phyloP scores from a whole-genome alignment of 2,329 filamentous ascomycete species.

The Fusarium coffeatum region DNA sequence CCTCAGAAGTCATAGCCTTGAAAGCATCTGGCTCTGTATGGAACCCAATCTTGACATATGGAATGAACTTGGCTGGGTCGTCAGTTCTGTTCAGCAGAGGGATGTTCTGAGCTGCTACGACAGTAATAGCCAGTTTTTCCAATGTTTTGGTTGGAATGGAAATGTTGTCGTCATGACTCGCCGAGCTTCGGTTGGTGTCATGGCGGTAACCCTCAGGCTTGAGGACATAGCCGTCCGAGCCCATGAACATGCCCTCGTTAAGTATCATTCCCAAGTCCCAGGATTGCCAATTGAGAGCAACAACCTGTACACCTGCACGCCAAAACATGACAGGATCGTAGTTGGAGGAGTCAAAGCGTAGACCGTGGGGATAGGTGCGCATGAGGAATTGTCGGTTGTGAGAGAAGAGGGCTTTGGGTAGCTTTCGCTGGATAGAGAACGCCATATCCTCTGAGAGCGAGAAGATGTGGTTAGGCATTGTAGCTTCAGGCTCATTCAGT shows the following conservation, averaged over 20 bases:
- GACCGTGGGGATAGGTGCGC: constrained; percentile 86
- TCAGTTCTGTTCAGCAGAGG: not conserved
- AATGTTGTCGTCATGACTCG: not conserved
- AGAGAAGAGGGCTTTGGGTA: constrained; percentile 76
- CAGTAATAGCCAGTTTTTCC: not conserved
- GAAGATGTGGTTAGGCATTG: constrained; percentile 76
- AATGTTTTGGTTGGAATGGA: not conserved
- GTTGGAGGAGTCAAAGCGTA: constrained; percentile 85
- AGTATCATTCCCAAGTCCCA: constrained; percentile 94
- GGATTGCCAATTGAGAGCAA: constrained; percentile 95
- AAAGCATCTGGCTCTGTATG: constrained; percentile 14
- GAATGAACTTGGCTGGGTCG: constrained; percentile 12
- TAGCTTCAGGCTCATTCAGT: constrained; percentile 50
- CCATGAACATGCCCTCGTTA: constrained; percentile 96
- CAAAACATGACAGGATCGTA: constrained; percentile 92
- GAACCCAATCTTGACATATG: constrained; percentile 8
- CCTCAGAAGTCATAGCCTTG: not conserved
- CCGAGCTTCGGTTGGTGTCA: accelerated
- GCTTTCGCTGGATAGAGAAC: constrained; percentile 64
- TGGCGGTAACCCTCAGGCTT: constrained; percentile 76
- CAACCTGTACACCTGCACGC: constrained; percentile 96
- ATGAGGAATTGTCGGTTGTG: constrained; percentile 91
- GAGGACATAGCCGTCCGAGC: constrained; percentile 82
- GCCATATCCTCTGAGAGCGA: constrained; percentile 89
- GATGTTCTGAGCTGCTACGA: constrained; percentile 13